Conservation (phyloP, 73 alveolate species). For the Uronychia setigera region DNA sequence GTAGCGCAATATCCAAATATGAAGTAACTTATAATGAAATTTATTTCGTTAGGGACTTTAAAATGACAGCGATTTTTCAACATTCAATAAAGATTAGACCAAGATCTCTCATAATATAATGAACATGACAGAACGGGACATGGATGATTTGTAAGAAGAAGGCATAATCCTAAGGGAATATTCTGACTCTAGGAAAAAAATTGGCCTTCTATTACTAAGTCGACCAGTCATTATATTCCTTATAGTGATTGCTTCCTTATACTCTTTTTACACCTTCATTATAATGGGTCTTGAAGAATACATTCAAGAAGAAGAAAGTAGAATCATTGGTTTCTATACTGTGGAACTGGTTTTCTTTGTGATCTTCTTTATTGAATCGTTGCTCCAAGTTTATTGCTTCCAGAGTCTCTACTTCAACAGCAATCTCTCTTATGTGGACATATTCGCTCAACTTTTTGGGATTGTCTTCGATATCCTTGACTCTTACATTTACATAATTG, state of each 20-base stretch:
- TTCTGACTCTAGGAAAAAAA: not conserved
- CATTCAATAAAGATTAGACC: not conserved
- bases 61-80: not conserved
- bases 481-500: not conserved
- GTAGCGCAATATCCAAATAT: not conserved
- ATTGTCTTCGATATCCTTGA: constrained; percentile 9
- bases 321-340: not conserved
- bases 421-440: not conserved
- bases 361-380: not conserved
- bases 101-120: not conserved
- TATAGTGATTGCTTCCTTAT: not conserved
- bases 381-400: not conserved
- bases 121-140: not conserved
- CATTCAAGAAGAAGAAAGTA: not conserved
- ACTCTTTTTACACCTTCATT: not conserved
- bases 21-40: too few species aligned
- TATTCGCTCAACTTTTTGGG: not conserved
- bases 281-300: not conserved
- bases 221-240: not conserved
- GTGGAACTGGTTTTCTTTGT: constrained; percentile 3
- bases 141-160: not conserved
- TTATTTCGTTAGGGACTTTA: not conserved
- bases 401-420: not conserved
- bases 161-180: not conserved
- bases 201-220: not conserved